Percentiles rank a stretch among this genome's conserved stretches.
Conservation (phyloP, 352 stramenopile genomes). For the Globisporangium solare region DNA sequence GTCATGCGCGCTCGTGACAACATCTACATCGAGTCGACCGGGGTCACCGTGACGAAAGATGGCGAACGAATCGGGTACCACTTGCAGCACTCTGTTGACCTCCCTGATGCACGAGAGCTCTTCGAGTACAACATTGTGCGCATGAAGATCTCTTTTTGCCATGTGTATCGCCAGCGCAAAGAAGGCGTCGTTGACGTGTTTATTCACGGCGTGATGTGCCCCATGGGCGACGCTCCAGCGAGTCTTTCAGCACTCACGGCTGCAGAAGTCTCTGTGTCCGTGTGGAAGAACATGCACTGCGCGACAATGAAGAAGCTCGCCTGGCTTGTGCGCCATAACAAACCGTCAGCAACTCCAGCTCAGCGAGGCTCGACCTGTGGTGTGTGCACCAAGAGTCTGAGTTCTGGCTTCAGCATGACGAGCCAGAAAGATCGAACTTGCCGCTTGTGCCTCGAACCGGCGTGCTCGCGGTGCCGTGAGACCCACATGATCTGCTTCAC, state of each 20-base stretch:
- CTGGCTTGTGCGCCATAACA: slow-evolving; percentile 2
- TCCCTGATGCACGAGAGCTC: slow-evolving; percentile 35
- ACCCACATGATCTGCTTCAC: too few species aligned
- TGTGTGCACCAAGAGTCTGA: too few species aligned
- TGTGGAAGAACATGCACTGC: slow-evolving; percentile 7
- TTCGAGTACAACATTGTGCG: slow-evolving; percentile 30
- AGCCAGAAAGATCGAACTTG: too few species aligned
- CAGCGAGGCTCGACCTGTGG: too few species aligned
- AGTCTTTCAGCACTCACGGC: not conserved
- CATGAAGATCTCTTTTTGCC: slow-evolving; percentile 47
- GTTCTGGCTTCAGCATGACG: too few species aligned
- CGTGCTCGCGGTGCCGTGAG: too few species aligned
- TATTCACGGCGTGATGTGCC: slow-evolving; percentile 7
- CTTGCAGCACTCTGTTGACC: slow-evolving; percentile 51
- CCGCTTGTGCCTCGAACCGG: too few species aligned
- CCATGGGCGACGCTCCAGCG: not conserved
- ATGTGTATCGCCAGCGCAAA: slow-evolving; percentile 40
- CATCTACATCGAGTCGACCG: slow-evolving; percentile 50
- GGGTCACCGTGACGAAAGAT: slow-evolving; percentile 25
- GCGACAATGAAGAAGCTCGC: slow-evolving; percentile 13
- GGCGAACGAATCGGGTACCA: slow-evolving; percentile 52
- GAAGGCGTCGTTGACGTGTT: slow-evolving; percentile 45
- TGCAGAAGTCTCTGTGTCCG: not conserved
- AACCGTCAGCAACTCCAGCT: not conserved
- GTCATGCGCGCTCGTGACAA: slow-evolving; percentile 52